These are phyloP conservation scores for Penicillium fuscoglaucum DNA, from an alignment of 2,329 filamentous ascomycete genomes.

Conservation along the genomic window DNA sequence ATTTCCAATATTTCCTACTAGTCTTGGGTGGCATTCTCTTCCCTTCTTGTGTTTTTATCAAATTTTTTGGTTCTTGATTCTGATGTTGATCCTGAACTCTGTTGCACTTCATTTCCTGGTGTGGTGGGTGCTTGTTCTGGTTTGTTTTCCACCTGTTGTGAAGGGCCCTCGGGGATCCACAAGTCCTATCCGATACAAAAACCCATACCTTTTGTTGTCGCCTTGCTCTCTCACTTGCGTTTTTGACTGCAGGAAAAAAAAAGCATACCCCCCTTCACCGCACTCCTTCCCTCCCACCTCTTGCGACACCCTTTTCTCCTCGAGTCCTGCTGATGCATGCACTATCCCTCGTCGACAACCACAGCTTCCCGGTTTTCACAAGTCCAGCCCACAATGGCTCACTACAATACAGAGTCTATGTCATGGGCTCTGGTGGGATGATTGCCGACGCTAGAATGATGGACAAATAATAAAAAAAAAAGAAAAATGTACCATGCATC, in stretches of 20 bases:
- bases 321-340: conserved; percentile 4
- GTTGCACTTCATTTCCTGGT: conserved; percentile 7
- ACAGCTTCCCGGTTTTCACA: not conserved
- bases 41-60: conserved; percentile 19
- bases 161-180: conserved; percentile 5
- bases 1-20: conserved; percentile 24
- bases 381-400: not conserved
- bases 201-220: conserved; percentile 1
- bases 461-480: not conserved
- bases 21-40: conserved; percentile 27
- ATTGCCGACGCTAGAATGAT: not conserved
- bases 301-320: not conserved
- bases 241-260: conserved; percentile 7
- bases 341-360: not conserved
- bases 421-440: not conserved
- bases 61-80: conserved; percentile 5
- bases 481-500: not conserved
- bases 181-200: conserved; percentile 3
- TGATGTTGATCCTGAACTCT: not conserved
- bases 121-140: conserved; percentile 8
- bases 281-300: conserved; percentile 1
- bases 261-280: not conserved
- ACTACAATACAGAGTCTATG: not conserved
- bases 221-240: conserved; percentile 7
- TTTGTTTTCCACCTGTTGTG: conserved; percentile 10